These are phyloP conservation scores for Cutaneotrichosporon spelunceum DNA, from an alignment of 1,284 basidiomycete species.

Conservation along the genomic window DNA sequence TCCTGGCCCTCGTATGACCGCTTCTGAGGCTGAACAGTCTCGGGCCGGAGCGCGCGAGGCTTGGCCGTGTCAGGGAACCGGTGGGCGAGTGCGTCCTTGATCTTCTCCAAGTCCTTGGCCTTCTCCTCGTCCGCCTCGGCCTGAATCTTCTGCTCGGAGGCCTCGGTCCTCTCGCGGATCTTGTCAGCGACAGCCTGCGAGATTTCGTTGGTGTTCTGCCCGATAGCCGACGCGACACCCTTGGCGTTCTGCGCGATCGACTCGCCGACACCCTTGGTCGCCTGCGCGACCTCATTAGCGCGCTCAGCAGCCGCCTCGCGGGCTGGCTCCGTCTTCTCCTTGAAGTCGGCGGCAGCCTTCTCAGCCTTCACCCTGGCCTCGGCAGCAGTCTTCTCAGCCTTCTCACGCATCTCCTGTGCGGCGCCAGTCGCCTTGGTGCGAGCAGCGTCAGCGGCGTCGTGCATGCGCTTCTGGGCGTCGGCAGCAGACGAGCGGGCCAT, in stretches of 20 bases:
- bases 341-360: slow-evolving; percentile 24
- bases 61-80: slow-evolving; percentile 38
- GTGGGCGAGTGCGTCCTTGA: slow-evolving; percentile 21
- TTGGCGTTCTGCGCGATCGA: slow-evolving; percentile 11
- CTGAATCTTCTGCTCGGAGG: slow-evolving; percentile 21
- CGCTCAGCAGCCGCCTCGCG: slow-evolving; percentile 23
- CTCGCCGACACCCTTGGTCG: slow-evolving; percentile 24
- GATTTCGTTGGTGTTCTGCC: slow-evolving; percentile 22
- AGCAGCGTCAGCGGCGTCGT: slow-evolving; percentile 27
- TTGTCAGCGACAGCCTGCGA: slow-evolving; percentile 12
- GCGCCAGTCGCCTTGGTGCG: slow-evolving; percentile 13
- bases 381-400: slow-evolving; percentile 27
- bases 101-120: too few relatives aligned
- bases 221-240: slow-evolving; percentile 32
- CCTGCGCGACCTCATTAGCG: slow-evolving; percentile 3
- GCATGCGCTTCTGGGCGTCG: slow-evolving; percentile 29
- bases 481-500: slow-evolving; percentile 38
- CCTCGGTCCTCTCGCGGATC: slow-evolving; percentile 24
- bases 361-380: slow-evolving; percentile 34
- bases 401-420: slow-evolving; percentile 31
- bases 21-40: slow-evolving; percentile 45
- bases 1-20: slow-evolving; percentile 51
- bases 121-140: too few relatives aligned
- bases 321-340: slow-evolving; percentile 22
- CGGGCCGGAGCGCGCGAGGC: slow-evolving; percentile 45